Percentiles rank a stretch among this genome's conserved stretches.
Evolutionary conservation across 768 basidiomycete species (phyloP).

Genomic region (Termitomyces sp.): DNA sequence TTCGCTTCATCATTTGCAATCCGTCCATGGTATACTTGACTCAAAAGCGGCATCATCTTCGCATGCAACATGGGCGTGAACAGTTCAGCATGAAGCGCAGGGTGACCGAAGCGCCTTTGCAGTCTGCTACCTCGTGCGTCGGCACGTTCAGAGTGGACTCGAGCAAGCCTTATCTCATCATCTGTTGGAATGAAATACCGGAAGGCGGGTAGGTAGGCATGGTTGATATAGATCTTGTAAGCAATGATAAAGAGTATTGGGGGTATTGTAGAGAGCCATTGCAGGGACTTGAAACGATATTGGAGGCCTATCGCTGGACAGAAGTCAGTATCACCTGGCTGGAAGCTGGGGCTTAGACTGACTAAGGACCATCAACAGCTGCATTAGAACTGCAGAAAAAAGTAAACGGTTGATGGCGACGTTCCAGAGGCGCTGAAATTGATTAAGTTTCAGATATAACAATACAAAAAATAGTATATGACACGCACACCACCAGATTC

Average conservation of each 20-base stretch:
- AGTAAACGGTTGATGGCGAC: constrained; percentile 88
- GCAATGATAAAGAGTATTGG: constrained; percentile 73
- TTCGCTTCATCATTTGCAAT: constrained; percentile 61
- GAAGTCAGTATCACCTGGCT: constrained; percentile 9
- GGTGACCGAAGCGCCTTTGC: constrained; percentile 92
- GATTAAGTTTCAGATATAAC: neutral
- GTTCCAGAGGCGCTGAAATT: constrained; percentile 82
- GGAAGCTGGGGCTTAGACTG: constrained; percentile 26
- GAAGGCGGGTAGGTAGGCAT: constrained; percentile 65
- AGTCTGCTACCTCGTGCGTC: constrained; percentile 74
- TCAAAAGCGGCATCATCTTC: constrained; percentile 77
- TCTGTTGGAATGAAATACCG: constrained; percentile 82
- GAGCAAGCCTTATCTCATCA: constrained; percentile 67
- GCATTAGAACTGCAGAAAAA: constrained; percentile 80
- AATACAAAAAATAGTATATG: constrained; percentile 1
- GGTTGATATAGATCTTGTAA: constrained; percentile 86
- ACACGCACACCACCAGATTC: constrained; percentile 88
- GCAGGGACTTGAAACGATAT: constrained; percentile 65
- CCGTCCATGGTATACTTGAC: constrained; percentile 75
- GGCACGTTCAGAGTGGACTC: constrained; percentile 74
- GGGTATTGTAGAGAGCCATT: constrained; percentile 83
- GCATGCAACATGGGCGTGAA: constrained; percentile 88
- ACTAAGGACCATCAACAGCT: constrained; percentile 84
- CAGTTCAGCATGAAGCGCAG: constrained; percentile 81
- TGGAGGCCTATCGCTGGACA: constrained; percentile 80